These are phyloP conservation scores for Neostapfia colusana DNA, from an alignment of 176 grass and related monocot genomes.

Conservation along the genomic window DNA sequence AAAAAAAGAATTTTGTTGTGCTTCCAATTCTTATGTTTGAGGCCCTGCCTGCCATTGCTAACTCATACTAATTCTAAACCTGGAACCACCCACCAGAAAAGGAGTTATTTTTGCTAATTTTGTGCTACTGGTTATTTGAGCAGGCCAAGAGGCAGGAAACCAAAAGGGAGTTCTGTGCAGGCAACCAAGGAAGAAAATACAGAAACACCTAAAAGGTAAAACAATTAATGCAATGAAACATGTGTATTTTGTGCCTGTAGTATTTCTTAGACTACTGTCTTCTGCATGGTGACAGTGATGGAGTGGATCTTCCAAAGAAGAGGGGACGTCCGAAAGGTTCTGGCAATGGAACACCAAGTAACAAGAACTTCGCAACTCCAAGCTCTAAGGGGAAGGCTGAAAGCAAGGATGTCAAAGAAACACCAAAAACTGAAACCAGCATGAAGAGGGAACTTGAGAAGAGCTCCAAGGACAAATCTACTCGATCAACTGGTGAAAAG, in stretches of 20 bases:
- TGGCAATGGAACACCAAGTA: constrained; percentile 38
- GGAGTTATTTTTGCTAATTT: constrained; percentile 19
- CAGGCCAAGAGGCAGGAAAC: constrained; percentile 47
- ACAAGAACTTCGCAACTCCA: constrained; percentile 33
- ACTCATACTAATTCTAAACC: background rate
- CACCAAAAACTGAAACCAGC: constrained; percentile 27
- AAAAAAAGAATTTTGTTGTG: too few species aligned
- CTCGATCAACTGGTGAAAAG: constrained; percentile 19
- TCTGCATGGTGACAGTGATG: constrained; percentile 41
- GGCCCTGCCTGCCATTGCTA: too few species aligned
- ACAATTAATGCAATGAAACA: background rate
- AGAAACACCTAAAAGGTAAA: constrained; percentile 61
- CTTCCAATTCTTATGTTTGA: background rate
- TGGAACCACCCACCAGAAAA: background rate
- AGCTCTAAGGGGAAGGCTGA: constrained; percentile 47
- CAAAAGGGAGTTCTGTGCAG: constrained; percentile 21
- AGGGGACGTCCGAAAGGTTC: constrained; percentile 64
- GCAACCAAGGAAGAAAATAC: constrained; percentile 38
- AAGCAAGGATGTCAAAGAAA: constrained; percentile 37
- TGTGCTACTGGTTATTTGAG: constrained; percentile 30
- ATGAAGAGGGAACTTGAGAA: constrained; percentile 35
- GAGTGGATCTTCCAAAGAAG: constrained; percentile 47
- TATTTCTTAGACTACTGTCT: constrained; percentile 16
- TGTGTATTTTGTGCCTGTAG: background rate
- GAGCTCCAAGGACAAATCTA: constrained; percentile 28